phyloP scores from a whole-genome alignment of 2,329 filamentous ascomycete species.

The Sordariomycetes sp. region DNA sequence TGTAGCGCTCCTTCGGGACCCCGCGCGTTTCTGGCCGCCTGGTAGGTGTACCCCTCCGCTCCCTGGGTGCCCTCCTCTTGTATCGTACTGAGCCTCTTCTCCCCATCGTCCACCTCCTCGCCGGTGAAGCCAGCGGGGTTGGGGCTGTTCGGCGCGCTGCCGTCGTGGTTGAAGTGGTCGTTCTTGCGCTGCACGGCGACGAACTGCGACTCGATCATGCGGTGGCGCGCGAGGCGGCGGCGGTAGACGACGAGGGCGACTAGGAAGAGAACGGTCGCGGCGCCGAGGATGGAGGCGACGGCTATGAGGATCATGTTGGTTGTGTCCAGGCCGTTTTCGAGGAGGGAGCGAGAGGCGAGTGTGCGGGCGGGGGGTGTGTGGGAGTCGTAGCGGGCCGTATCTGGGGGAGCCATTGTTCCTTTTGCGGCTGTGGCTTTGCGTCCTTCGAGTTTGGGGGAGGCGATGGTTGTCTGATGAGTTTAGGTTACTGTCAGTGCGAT shows the following conservation, averaged over 20 bases:
- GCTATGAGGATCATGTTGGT: background rate
- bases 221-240: background rate
- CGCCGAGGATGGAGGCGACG: background rate
- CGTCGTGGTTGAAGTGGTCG: background rate
- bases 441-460: too few relatives aligned
- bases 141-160: too few relatives aligned
- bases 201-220: background rate
- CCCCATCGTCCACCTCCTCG: too few relatives aligned
- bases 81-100: too few relatives aligned
- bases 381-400: background rate
- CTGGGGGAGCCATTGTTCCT: too few relatives aligned
- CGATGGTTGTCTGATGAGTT: too few relatives aligned
- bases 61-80: background rate
- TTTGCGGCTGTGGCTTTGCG: too few relatives aligned
- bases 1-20: background rate
- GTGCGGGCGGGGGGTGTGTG: background rate
- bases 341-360: background rate
- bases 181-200: background rate
- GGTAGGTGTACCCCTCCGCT: background rate
- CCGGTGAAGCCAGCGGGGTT: too few relatives aligned
- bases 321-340: background rate
- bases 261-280: background rate
- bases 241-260: background rate
- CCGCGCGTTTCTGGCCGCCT: too few relatives aligned
- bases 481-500: too few relatives aligned